Percentiles rank a stretch among this genome's conserved stretches.
Evolutionary conservation across 1,284 basidiomycete species (phyloP).

Genomic region (Ceratobasidium theobromae): DNA sequence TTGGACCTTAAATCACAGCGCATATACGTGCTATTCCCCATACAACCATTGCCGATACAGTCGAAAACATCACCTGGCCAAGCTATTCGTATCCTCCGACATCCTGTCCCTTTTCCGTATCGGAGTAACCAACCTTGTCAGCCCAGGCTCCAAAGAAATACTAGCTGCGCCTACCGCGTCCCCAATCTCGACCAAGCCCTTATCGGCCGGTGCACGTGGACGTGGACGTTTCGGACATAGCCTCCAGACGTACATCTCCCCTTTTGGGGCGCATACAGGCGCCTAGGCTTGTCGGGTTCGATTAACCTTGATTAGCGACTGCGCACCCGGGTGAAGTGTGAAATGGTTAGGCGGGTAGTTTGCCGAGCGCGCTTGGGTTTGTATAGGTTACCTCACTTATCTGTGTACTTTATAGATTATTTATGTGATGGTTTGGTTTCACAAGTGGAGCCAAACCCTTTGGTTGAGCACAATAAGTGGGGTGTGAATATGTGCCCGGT

Average conservation of each 20-base stretch:
- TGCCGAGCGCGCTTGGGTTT: too few relatives aligned
- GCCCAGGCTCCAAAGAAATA: not conserved
- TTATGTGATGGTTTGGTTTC: too few relatives aligned
- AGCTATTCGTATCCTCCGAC: not conserved
- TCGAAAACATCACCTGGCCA: too few relatives aligned
- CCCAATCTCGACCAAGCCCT: too few relatives aligned
- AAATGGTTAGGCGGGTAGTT: not conserved
- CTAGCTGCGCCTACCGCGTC: too few relatives aligned
- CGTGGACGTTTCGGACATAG: not conserved
- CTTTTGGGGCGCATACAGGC: not conserved
- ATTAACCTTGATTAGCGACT: not conserved
- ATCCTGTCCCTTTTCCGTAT: too few relatives aligned
- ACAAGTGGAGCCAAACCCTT: too few relatives aligned
- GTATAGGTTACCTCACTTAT: too few relatives aligned
- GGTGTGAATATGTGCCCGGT: too few relatives aligned
- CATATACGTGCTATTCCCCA: not conserved
- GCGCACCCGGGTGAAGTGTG: not conserved
- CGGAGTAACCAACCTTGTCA: not conserved
- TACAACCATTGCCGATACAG: not conserved
- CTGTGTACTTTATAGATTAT: too few relatives aligned
- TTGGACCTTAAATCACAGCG: not conserved
- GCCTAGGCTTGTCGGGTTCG: not conserved
- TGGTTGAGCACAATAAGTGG: too few relatives aligned
- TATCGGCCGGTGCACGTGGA: conserved; percentile 15
- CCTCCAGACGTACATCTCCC: not conserved